Evolutionary conservation across 257 asterid species (phyloP), one percentile per base, ranked within the genome.

Genomic region (Solanum gracilifrons): DNA sequence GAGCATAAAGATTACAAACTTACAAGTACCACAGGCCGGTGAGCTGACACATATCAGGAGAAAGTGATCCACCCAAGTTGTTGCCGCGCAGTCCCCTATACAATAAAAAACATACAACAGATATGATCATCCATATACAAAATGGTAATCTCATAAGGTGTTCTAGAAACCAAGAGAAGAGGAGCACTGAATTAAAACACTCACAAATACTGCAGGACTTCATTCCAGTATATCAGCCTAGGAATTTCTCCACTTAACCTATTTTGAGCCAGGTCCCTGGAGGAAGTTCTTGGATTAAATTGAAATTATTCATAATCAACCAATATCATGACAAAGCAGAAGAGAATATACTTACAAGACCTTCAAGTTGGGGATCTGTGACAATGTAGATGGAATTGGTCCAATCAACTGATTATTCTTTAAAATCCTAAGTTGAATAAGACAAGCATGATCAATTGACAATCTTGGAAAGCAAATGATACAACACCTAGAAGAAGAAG

Each of bases 1-100:
- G 12, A n/a, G 21, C 29, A 68, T 27, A 6, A 36, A 29, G 33
- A 18, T 21, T 1, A 12, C 82, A n/a, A 79, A 93, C 99, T 94
- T 94, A 97, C 99, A 95, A 97, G 90, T 96, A 97, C 99, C 99
- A 97, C 91, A 97, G 90, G 41, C 98, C 98, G 0, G 99, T 96
- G 60, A 97, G 95, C 93, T 97, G 99, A 86, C 99, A 97, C 92
- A 97, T 94, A 89, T 97, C 99, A 2, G 98, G 92, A 73, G 99
- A 97, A 41, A 97, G 95, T 7, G 95, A 80, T 85, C 99, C 99
- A 37, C 92, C 95, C 86, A 97, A 91, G 90, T 95, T 94, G 91
- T 97, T 96, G 9, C 96, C 98, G 6, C 99, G 93, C 89, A 97
- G 90, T 23, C 99, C 99, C 93, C 99, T 96, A 76, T 7, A 31